Percentiles rank a stretch among this genome's conserved stretches.
Evolutionary conservation across 257 asterid species (phyloP).

Genomic region (Nicotiana paniculata): DNA sequence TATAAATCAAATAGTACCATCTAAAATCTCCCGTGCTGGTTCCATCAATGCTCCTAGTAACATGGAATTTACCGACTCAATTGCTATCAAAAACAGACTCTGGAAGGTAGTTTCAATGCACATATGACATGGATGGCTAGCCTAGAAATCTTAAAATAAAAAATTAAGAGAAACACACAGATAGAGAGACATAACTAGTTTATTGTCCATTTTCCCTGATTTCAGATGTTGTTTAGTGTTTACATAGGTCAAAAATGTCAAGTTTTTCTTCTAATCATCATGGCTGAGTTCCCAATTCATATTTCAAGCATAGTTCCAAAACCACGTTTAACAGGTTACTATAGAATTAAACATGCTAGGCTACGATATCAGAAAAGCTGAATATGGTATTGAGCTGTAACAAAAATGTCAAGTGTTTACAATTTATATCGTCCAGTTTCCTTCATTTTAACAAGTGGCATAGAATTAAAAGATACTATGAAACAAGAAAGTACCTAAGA

Average conservation of each 20-base stretch:
- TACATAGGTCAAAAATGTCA: not conserved
- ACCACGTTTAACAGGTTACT: not conserved
- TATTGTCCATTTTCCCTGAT: not conserved
- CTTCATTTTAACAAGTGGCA: not conserved
- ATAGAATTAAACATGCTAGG: not conserved
- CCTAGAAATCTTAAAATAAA: not conserved
- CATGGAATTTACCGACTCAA: not conserved
- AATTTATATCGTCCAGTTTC: not conserved
- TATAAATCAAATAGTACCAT: not conserved
- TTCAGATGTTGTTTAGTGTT: not conserved
- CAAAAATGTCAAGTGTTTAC: no score
- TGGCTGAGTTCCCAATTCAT: not conserved
- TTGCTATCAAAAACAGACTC: not conserved
- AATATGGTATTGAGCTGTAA: not conserved
- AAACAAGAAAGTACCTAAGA: slow-evolving; percentile 46
- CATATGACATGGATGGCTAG: not conserved
- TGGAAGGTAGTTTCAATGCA: not conserved
- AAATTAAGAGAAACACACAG: not conserved
- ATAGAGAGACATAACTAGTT: not conserved
- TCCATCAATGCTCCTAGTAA: not conserved
- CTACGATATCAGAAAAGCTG: not conserved
- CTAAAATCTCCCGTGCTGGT: not conserved
- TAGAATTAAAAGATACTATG: not conserved
- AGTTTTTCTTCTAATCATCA: not conserved
- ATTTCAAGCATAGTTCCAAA: not conserved